phyloP scores from a whole-genome alignment of 2,329 filamentous ascomycete species.

The Microsporum ferrugineum region DNA sequence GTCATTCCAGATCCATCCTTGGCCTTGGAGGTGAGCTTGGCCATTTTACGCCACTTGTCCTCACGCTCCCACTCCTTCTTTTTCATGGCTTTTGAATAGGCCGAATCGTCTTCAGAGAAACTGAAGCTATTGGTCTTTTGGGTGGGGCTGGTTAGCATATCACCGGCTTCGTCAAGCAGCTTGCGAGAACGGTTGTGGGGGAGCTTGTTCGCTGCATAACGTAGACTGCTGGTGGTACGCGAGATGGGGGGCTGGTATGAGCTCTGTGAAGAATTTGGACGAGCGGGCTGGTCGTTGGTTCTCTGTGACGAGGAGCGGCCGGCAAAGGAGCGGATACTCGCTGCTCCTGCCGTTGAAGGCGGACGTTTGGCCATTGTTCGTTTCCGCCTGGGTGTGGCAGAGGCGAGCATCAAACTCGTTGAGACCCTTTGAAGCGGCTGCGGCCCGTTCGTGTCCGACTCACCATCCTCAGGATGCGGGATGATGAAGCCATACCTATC shows the following conservation, averaged over 20 bases:
- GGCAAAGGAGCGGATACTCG: conserved; percentile 34
- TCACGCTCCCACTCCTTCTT: conserved; percentile 51
- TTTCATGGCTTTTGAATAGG: conserved; percentile 39
- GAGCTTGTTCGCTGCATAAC: conserved; percentile 42
- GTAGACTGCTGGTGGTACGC: conserved; percentile 35
- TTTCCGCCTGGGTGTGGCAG: conserved; percentile 45
- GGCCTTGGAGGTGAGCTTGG: conserved; percentile 36
- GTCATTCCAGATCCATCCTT: conserved; percentile 49
- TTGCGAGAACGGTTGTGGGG: conserved; percentile 43
- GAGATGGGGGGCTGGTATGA: conserved; percentile 32
- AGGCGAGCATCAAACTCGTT: conserved; percentile 46
- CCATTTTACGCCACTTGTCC: conserved; percentile 60
- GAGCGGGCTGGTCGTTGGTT: conserved; percentile 34
- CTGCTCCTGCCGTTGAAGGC: conserved; percentile 37
- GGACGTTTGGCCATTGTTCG: conserved; percentile 39
- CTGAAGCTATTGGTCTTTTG: conserved; percentile 36
- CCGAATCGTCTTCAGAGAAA: conserved; percentile 37
- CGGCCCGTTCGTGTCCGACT: conserved; percentile 25
- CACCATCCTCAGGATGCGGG: conserved; percentile 22
- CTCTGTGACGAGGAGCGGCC: conserved; percentile 31
- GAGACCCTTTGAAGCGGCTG: conserved; percentile 47
- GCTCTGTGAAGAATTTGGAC: conserved; percentile 38
- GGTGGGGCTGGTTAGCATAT: conserved; percentile 53
- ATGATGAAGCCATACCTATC: conserved; percentile 57
- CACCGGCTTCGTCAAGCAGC: conserved; percentile 40